These are phyloP conservation scores for Primulina tabacum DNA, from an alignment of 257 asterid species.

Conservation along the genomic window DNA sequence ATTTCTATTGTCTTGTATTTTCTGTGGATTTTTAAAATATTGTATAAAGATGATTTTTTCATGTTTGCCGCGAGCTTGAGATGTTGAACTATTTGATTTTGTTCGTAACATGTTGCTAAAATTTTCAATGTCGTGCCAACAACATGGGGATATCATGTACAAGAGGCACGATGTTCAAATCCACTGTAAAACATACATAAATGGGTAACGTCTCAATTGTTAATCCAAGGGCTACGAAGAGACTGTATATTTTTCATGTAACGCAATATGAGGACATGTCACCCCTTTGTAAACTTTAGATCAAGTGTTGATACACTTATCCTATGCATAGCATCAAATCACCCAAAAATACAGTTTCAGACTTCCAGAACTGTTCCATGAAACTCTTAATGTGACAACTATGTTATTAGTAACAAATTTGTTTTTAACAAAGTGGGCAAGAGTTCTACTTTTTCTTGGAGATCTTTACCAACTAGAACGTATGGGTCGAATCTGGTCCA, in stretches of 20 bases:
- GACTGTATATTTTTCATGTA: too few relatives aligned
- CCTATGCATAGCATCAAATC: too few relatives aligned
- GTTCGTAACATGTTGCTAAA: background rate
- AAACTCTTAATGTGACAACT: background rate
- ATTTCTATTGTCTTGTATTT: conserved; percentile 21
- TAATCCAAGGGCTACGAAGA: too few relatives aligned
- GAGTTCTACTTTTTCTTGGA: background rate
- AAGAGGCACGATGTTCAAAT: background rate
- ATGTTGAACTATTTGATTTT: background rate
- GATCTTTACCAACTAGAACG: too few relatives aligned
- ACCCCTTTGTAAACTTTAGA: too few relatives aligned
- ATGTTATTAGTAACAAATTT: background rate
- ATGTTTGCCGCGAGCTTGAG: background rate
- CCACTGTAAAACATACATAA: too few relatives aligned
- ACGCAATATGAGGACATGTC: too few relatives aligned
- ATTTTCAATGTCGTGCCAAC: background rate
- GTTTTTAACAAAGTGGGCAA: background rate
- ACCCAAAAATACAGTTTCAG: too few relatives aligned
- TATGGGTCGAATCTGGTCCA: too few relatives aligned
- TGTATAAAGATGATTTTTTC: background rate
- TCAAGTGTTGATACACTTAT: too few relatives aligned
- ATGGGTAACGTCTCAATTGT: too few relatives aligned
- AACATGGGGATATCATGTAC: background rate
- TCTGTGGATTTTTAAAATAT: conserved; percentile 29
- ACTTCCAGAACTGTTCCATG: too few relatives aligned